Conservation (phyloP, 805 yeast species). For the Komagataella mondaviorum region DNA sequence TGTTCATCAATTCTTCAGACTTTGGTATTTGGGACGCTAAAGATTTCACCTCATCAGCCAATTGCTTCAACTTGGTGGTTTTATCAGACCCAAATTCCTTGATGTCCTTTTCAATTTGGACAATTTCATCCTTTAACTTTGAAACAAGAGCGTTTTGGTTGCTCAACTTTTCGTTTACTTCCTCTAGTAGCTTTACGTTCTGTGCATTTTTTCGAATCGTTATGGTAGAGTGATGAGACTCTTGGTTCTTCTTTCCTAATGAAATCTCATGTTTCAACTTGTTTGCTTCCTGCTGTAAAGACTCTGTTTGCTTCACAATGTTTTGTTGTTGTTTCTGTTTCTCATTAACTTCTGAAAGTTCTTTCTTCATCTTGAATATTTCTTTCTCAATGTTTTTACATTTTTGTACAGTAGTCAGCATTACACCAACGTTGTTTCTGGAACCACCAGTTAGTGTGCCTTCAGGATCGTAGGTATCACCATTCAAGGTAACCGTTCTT, state of each 20-base stretch:
- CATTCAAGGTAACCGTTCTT: slow-evolving; percentile 80
- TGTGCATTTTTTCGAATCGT: slow-evolving; percentile 36
- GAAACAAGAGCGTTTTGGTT: slow-evolving; percentile 19
- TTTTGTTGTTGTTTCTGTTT: slow-evolving; percentile 28
- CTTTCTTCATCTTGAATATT: slow-evolving; percentile 25
- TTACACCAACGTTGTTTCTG: slow-evolving; percentile 41
- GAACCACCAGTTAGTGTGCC: slow-evolving; percentile 97
- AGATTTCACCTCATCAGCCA: slow-evolving; percentile 35
- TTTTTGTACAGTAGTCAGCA: slow-evolving; percentile 53
- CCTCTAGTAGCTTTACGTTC: slow-evolving; percentile 30
- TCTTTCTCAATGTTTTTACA: slow-evolving; percentile 33
- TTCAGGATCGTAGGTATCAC: slow-evolving; percentile 91
- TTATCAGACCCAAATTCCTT: slow-evolving; percentile 70
- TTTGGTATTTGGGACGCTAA: slow-evolving; percentile 21
- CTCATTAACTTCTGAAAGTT: slow-evolving; percentile 23
- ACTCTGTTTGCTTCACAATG: slow-evolving; percentile 34
- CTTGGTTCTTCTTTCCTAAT: slow-evolving; percentile 38
- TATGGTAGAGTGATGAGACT: slow-evolving; percentile 40
- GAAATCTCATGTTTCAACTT: slow-evolving; percentile 46
- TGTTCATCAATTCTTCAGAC: slow-evolving; percentile 26
- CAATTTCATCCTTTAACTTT: slow-evolving; percentile 28
- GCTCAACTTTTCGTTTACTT: slow-evolving; percentile 23
- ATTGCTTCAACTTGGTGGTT: slow-evolving; percentile 61
- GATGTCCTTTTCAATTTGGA: slow-evolving; percentile 57
- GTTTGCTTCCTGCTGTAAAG: slow-evolving; percentile 44